Evolutionary conservation across 306 rosid genomes (phyloP).

Genomic region (Lathyrus aphaca): DNA sequence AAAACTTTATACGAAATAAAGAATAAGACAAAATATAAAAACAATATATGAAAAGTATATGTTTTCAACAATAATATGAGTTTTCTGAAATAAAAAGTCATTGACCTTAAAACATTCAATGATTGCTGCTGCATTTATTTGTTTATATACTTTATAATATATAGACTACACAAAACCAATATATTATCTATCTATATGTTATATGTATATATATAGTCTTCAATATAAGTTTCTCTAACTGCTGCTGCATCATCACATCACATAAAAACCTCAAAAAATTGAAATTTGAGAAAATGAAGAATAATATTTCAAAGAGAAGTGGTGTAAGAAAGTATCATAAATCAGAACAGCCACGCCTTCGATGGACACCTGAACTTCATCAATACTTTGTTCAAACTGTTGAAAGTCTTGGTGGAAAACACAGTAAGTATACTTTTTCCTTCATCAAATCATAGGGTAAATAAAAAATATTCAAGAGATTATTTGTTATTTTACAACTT

Average conservation of each 20-base stretch:
- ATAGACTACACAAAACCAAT: neutral
- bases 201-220: neutral
- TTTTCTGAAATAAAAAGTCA: conserved; percentile 24
- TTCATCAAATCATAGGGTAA: neutral
- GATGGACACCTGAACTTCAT: conserved; percentile 54
- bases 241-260: conserved; percentile 10
- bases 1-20: neutral
- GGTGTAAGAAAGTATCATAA: conserved; percentile 43
- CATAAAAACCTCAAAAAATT: neutral
- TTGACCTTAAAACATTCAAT: conserved; percentile 43
- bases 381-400: conserved; percentile 45
- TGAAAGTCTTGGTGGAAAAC: conserved; percentile 43
- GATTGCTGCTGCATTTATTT: conserved; percentile 42
- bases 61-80: conserved; percentile 17
- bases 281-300: conserved; percentile 25
- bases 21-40: neutral
- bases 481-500: neutral
- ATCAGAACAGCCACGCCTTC: conserved; percentile 44
- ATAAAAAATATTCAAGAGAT: neutral
- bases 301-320: conserved; percentile 30
- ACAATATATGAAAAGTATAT: conserved; percentile 34
- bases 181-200: neutral
- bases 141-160: neutral
- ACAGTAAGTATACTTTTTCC: conserved; percentile 19
- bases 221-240: conserved; percentile 25